phyloP scores from a whole-genome alignment of 768 basidiomycete species.

The Amanita thiersii region DNA sequence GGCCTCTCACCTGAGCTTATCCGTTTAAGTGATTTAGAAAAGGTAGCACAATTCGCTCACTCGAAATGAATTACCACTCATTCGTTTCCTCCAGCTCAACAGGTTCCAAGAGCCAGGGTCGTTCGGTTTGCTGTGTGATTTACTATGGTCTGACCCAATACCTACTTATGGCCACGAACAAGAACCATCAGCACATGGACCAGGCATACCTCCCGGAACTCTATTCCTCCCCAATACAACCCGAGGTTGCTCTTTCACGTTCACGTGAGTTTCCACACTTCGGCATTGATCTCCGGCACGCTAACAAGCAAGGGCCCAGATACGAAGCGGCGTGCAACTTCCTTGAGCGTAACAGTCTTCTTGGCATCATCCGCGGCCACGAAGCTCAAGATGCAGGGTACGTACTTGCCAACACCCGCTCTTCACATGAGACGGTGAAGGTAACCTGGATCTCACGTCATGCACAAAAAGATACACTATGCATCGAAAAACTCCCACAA shows the following conservation, averaged over 20 bases:
- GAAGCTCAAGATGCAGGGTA: constrained; percentile 97
- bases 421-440: neutral
- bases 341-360: constrained; percentile 81
- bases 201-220: constrained; percentile 48
- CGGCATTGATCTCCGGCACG: neutral
- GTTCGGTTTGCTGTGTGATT: constrained; percentile 84
- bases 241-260: constrained; percentile 88
- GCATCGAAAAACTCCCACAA: constrained; percentile 91
- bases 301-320: constrained; percentile 14
- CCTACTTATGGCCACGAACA: constrained; percentile 82
- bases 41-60: constrained; percentile 28
- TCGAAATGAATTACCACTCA: constrained; percentile 2
- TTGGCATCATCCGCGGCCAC: constrained; percentile 94
- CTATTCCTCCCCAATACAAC: constrained; percentile 74
- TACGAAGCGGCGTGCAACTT: constrained; percentile 91
- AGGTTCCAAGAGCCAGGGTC: constrained; percentile 93
- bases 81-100: constrained; percentile 50
- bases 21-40: constrained; percentile 65
- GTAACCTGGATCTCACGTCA: neutral
- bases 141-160: constrained; percentile 95
- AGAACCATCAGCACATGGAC: constrained; percentile 38
- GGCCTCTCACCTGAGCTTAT: constrained; percentile 86
- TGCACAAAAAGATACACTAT: constrained; percentile 65
- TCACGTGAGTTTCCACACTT: constrained; percentile 51
- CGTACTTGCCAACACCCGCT: constrained; percentile 14